phyloP scores from a whole-genome alignment of 1,139 yeast genomes.

The Arxiozyma bovina region DNA sequence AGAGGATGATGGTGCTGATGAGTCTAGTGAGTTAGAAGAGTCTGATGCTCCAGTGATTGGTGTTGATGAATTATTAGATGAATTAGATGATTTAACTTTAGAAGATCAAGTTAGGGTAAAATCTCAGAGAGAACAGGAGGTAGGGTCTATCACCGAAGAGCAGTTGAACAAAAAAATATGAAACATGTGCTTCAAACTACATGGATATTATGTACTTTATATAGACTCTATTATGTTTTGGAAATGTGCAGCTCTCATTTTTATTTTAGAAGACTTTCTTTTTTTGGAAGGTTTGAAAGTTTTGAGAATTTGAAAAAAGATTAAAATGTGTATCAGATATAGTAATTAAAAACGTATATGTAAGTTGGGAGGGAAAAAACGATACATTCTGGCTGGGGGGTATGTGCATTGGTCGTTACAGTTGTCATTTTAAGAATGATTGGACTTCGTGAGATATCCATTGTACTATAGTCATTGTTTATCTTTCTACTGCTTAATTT shows the following conservation, averaged over 20 bases:
- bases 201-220: too few species aligned
- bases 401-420: background rate
- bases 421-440: too few species aligned
- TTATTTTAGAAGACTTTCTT: too few species aligned
- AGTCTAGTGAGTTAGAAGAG: constrained; percentile 23
- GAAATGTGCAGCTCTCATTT: background rate
- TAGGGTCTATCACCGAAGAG: background rate
- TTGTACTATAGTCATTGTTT: background rate
- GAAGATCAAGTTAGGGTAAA: constrained; percentile 32
- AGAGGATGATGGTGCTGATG: constrained; percentile 40
- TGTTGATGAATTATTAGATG: constrained; percentile 79
- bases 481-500: too few species aligned
- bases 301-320: background rate
- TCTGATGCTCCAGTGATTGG: constrained; percentile 69
- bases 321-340: background rate
- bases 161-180: too few species aligned
- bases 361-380: background rate
- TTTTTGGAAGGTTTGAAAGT: background rate
- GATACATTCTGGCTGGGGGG: too few species aligned
- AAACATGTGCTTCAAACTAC: background rate
- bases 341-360: background rate
- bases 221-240: background rate
- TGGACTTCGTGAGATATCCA: background rate
- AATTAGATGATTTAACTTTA: constrained; percentile 82
- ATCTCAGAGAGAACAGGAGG: background rate